Evolutionary conservation across 2,329 filamentous ascomycete species (phyloP).

Genomic region (Trichoderma hamatum): DNA sequence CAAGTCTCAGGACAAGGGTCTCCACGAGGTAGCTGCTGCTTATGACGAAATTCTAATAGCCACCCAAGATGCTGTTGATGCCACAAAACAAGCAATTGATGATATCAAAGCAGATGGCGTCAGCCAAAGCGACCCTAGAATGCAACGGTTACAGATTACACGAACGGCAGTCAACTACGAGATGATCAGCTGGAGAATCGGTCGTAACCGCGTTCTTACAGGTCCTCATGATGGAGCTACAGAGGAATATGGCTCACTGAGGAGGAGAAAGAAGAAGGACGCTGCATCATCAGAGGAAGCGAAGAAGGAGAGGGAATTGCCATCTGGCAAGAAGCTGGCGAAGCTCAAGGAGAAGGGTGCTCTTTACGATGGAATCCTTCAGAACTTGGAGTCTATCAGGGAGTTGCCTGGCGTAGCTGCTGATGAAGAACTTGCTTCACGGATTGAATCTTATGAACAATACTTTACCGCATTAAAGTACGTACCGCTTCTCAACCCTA

Average conservation of each 20-base stretch:
- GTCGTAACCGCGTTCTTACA: constrained; percentile 85
- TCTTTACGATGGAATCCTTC: constrained; percentile 86
- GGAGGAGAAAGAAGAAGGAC: constrained; percentile 58
- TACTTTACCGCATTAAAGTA: constrained; percentile 92
- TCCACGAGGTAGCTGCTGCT: constrained; percentile 74
- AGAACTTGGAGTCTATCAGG: constrained; percentile 87
- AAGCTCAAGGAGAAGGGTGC: constrained; percentile 84
- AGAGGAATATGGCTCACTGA: constrained; percentile 52
- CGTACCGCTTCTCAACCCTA: constrained; percentile 36
- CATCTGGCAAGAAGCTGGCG: constrained; percentile 73
- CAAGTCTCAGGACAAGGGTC: constrained; percentile 48
- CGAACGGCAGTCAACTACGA: constrained; percentile 93
- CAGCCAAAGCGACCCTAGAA: constrained; percentile 77
- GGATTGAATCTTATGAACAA: constrained; percentile 74
- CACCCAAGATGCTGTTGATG: constrained; percentile 92
- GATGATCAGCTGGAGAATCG: constrained; percentile 91
- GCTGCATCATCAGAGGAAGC: constrained; percentile 42
- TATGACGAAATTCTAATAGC: constrained; percentile 91
- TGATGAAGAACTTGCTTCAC: constrained; percentile 73
- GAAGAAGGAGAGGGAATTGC: constrained; percentile 61
- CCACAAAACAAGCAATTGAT: constrained; percentile 89
- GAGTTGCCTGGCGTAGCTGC: constrained; percentile 88
- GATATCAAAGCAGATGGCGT: constrained; percentile 84
- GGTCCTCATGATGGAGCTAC: constrained; percentile 78
- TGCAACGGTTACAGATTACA: constrained; percentile 92